Evolutionary conservation across 2,329 filamentous ascomycete genomes (phyloP), one percentile per base, ranked within the genome.

Genomic region (Helotiales sp.): DNA sequence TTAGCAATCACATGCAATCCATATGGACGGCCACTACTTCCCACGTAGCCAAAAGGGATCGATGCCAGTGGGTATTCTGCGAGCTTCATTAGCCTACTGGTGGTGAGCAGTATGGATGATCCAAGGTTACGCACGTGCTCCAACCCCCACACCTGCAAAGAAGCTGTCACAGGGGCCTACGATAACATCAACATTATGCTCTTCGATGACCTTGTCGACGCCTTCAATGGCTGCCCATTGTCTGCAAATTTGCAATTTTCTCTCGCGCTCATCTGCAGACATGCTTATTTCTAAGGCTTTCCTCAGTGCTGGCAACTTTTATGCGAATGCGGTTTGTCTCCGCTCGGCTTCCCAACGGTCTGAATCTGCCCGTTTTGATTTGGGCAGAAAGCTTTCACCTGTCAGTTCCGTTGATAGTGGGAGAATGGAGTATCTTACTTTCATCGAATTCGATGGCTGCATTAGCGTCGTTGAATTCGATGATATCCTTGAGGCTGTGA

Each of bases 381-480:
- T 64, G 46, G 62, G 40, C 40, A 22, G 22, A 15, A 48, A 22
- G n/a, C 13, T 9, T 6, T 54, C 33, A 48, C 34, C 34, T 15
- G 24, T 15, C 7, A 6, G 8, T 25, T 44, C 12, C 6, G 19
- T 13, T 2, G 3, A 1, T 3, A 12, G 25, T n/a, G n/a, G n/a
- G n/a, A n/a, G n/a, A n/a, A 22, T n/a, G 24, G 10, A 13, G 24
- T 12, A 19, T 54, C 62, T 58, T 57, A 68, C 63, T 60, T 33
- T 60, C 44, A 55, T 65, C 61, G 42, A 67, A 54, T 15, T 61
- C 59, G 15, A 56, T 27, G 7, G 47, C 56, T 6, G 57, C 59
- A 48, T 69, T 52, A 15, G 64, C 58, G 13, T 63, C 48, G n/a
- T 68, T 68, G 60, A 63, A 68, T 27, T 58, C 56, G 25, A 70